Percentiles rank a stretch among this genome's conserved stretches.
Conservation (phyloP, 345 rosid genomes). For the Eucalyptus sideroxylon region DNA sequence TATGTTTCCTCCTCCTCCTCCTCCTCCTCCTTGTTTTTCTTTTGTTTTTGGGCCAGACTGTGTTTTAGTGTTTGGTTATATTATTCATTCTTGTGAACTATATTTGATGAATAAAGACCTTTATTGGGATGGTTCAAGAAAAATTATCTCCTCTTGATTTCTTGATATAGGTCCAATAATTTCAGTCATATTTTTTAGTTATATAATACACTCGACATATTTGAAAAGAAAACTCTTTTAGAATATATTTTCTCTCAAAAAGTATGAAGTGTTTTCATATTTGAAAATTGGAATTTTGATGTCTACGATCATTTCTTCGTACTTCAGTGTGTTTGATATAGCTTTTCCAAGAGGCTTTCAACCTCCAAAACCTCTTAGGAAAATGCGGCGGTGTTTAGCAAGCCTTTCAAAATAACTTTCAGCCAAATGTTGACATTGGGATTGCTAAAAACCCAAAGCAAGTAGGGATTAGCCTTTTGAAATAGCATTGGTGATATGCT, state of each 20-base stretch:
- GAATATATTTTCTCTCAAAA: neutral
- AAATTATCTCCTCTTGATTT: neutral
- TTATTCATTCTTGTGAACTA: neutral
- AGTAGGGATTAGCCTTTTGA: no score
- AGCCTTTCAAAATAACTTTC: no score
- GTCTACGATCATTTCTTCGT: neutral
- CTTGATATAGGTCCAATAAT: neutral
- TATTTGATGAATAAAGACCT: no score
- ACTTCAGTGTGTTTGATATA: no score
- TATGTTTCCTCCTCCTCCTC: neutral
- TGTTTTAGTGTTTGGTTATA: neutral
- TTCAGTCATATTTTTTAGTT: neutral
- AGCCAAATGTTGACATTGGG: rapidly evolving
- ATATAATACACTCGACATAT: neutral
- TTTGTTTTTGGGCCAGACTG: no score
- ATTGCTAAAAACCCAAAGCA: no score
- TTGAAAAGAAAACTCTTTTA: neutral
- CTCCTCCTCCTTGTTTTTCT: no score
- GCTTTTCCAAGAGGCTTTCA: no score
- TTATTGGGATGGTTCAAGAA: neutral
- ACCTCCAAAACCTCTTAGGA: no score
- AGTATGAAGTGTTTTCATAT: neutral
- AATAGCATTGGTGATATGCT: no score
- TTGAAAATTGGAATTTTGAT: neutral
- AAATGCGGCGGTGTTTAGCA: no score